Conservation (phyloP, 2,329 filamentous ascomycete genomes). For the Sphaceloma murrayae region DNA sequence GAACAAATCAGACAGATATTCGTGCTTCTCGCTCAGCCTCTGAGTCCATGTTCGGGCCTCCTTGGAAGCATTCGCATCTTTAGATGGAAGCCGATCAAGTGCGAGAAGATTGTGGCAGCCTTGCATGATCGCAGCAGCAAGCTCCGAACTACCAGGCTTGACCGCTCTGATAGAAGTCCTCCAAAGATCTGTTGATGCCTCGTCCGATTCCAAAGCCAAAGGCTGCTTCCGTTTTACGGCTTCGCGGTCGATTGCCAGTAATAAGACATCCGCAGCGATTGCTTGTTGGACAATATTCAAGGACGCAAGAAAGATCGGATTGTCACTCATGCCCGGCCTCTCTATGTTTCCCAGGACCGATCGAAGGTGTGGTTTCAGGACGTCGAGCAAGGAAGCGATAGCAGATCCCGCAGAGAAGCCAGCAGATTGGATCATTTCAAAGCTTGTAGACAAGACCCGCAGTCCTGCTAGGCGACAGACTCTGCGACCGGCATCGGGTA, state of each 20-base stretch:
- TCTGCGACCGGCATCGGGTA: constrained; percentile 49
- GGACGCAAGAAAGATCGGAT: constrained; percentile 33
- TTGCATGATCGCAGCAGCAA: constrained; percentile 65
- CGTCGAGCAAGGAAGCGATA: constrained; percentile 42
- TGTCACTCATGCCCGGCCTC: constrained; percentile 19
- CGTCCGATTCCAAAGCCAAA: constrained; percentile 57
- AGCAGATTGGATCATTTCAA: constrained; percentile 27
- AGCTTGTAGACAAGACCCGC: constrained; percentile 38
- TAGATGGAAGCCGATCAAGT: constrained; percentile 57
- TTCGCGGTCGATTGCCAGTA: constrained; percentile 58
- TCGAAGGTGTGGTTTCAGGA: constrained; percentile 51
- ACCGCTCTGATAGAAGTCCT: constrained; percentile 62
- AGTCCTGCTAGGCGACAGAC: constrained; percentile 57
- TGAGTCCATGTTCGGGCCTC: constrained; percentile 67
- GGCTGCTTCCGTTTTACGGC: constrained; percentile 52
- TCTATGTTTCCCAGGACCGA: constrained; percentile 29
- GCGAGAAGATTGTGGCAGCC: constrained; percentile 62
- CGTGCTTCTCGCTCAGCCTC: constrained; percentile 53
- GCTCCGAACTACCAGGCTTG: constrained; percentile 53
- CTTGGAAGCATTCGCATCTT: constrained; percentile 36
- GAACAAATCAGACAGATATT: constrained; percentile 61
- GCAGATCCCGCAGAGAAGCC: constrained; percentile 24
- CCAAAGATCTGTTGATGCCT: constrained; percentile 69
- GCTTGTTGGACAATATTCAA: constrained; percentile 58
- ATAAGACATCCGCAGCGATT: constrained; percentile 61